phyloP scores from a whole-genome alignment of 768 basidiomycete species.

The Suillus brevipes region DNA sequence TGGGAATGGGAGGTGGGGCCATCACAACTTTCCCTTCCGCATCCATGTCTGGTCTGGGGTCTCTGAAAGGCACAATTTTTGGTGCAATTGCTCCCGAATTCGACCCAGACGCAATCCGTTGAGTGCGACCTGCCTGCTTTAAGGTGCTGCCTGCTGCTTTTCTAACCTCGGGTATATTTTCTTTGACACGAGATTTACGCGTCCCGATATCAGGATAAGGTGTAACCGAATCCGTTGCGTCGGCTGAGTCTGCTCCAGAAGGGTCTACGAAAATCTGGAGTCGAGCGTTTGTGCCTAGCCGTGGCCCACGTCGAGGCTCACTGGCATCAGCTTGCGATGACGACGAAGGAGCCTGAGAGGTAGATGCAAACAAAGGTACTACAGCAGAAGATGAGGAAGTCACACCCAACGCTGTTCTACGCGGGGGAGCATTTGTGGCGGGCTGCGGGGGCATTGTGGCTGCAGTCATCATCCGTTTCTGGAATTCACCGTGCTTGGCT shows the following conservation, averaged over 20 bases:
- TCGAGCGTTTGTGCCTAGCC: slow-evolving; percentile 51
- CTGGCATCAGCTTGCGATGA: slow-evolving; percentile 31
- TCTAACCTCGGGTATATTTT: slow-evolving; percentile 70
- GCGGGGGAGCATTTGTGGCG: slow-evolving; percentile 35
- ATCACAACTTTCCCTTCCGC: slow-evolving; percentile 21
- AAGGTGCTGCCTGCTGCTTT: slow-evolving; percentile 69
- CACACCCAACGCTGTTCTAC: slow-evolving; percentile 48
- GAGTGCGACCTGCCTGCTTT: slow-evolving; percentile 58
- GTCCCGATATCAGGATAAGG: slow-evolving; percentile 75
- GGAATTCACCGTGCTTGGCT: slow-evolving; percentile 80
- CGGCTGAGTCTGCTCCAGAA: slow-evolving; percentile 48
- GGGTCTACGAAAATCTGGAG: slow-evolving; percentile 78
- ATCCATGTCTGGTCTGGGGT: slow-evolving; percentile 49
- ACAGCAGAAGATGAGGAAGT: slow-evolving; percentile 39
- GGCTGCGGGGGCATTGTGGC: slow-evolving; percentile 39
- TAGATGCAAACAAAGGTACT: slow-evolving; percentile 25
- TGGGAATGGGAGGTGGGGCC: slow-evolving; percentile 40
- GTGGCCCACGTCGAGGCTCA: slow-evolving; percentile 30
- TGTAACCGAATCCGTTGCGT: slow-evolving; percentile 42
- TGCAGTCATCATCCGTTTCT: slow-evolving; percentile 82
- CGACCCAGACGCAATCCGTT: slow-evolving; percentile 47
- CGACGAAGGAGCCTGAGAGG: slow-evolving; percentile 15
- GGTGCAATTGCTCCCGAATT: slow-evolving; percentile 39
- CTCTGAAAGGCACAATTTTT: slow-evolving; percentile 66
- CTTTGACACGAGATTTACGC: slow-evolving; percentile 75